Base-by-base conservation (phyloP, 2,329 filamentous ascomycete species). In the Ophiocordyceps robertsii region DNA sequence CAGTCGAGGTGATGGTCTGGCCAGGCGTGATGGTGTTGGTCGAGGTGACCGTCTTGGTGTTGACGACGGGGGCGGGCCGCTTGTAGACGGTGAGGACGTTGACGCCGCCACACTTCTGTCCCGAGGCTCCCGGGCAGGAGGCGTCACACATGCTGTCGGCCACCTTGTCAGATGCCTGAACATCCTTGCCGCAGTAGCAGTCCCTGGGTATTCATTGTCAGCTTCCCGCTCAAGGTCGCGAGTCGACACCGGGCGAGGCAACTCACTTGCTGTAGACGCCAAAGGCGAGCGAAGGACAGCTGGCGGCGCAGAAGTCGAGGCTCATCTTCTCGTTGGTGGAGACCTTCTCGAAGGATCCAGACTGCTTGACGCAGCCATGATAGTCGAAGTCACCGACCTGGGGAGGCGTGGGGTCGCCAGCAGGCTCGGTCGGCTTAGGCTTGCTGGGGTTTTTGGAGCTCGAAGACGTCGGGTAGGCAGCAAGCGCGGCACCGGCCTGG, bases 101-200 rank as follows among this genome's bases (percentile, higher is more conserved):
- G 33, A 17, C 56, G 52, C 40, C 54, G 40, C 19, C 5, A 21
- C 37, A 29, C 2, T 13, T 9, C 21, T 33, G 37, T 13, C 13
- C 17, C n/a, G 31, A n/a, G 4, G 56, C 43, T 6, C 58, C 58
- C 16, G 58, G 56, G 50, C 59, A 61, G 13, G 16, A 2, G 5
- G 47, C 51, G 29, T 54, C 48, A 47, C 59, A 62, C 42, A 44
- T 24, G 2, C 29, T 43, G n/a, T 46, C 41, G 38, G 29, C 9
- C 4, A 56, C 43, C 31, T 44, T 19, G 14, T 29, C 38, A 16
- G 16, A 27, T 19, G 19, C 16, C n/a, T 51, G 45, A 16, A 58
- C 36, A 1, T 7, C 12, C 1, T 33, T 40, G 8, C 54, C 56
- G 38, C 59, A 62, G 51, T 56, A 57, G 47, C 59, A 62, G 42